Evolutionary conservation across 2,329 filamentous ascomycete genomes (phyloP), one percentile per base, ranked within the genome.

Genomic region (Ascochyta viciae-villosae): DNA sequence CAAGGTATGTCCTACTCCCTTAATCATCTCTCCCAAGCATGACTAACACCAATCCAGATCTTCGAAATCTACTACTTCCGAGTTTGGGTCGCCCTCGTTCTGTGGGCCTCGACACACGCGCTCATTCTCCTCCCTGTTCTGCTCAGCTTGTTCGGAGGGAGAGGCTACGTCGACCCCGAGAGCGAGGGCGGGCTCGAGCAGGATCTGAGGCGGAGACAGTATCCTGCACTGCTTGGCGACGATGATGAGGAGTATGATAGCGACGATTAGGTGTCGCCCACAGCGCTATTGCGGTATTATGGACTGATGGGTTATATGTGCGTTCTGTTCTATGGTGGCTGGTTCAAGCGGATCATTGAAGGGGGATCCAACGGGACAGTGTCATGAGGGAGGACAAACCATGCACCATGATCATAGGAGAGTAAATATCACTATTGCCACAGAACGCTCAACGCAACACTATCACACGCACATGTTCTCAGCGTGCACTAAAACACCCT

Each of bases 51-150:
- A n/a, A 37, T 8, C n/a, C 51, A 75, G 85, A 99, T 99, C 71
- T 99, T 99, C 69, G 96, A 99, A 80, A 92, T 99, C 54, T 99
- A 99, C 79, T 99, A 99, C 78, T 99, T 99, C 83, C 86, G 95
- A 39, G 90, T 99, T 39, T 99, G 95, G 95, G 81, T 97, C 16
- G 89, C 93, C 6, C 84, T 99, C 50, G 93, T 99, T 10, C 75
- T 96, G 9, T 94, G 96, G 75, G 96, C 93, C 3, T 91, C 91
- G 7, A 83, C 88, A 9, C 95, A 99, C 75, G 92, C 95, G 0
- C 81, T 99, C 43, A 85, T 99, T 7, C 96, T 98, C 75, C 80
- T 99, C 66, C 95, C 95, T 0, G 95, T 98, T 1, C 89, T 90
- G 2, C 81, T 99, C 63, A 96, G 91, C 70, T 81, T 97, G 45